These are phyloP conservation scores for Xylariaceae sp. DNA, from an alignment of 2,329 filamentous ascomycete species.

Conservation along the genomic window DNA sequence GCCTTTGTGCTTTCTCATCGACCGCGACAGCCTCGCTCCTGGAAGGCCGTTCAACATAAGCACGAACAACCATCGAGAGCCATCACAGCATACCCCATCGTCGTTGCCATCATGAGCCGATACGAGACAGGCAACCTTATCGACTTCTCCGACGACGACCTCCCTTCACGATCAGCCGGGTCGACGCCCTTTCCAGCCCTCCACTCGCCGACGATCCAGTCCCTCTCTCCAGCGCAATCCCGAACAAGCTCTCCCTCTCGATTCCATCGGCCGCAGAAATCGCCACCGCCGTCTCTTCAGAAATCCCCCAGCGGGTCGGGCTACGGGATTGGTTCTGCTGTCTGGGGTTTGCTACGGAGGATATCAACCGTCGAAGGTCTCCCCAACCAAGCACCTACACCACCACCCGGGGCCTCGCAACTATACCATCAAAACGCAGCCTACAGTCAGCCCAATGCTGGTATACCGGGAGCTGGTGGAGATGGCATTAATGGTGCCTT, in stretches of 20 bases:
- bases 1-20: too few relatives aligned
- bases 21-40: too few relatives aligned
- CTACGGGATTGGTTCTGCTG: conserved; percentile 29
- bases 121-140: conserved; percentile 30
- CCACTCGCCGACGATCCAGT: conserved; percentile 8
- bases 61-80: too few relatives aligned
- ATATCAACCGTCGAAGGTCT: conserved; percentile 51
- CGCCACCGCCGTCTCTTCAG: conserved; percentile 10
- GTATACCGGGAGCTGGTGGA: conserved; percentile 18
- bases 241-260: conserved; percentile 1
- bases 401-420: conserved; percentile 17
- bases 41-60: too few relatives aligned
- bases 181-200: conserved; percentile 21
- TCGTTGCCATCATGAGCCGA: conserved; percentile 18
- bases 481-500: conserved; percentile 59
- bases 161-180: conserved; percentile 22
- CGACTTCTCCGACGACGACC: conserved; percentile 28
- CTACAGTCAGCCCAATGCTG: neutral
- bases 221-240: conserved; percentile 1
- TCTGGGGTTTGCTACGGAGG: conserved; percentile 63
- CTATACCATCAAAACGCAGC: conserved; percentile 25
- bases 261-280: neutral
- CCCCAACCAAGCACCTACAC: conserved; percentile 19
- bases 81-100: neutral
- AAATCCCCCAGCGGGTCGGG: conserved; percentile 13